Evolutionary conservation across 192 early-diverging fungal genomes (phyloP).

Genomic region (Coemansia guatemalensis): DNA sequence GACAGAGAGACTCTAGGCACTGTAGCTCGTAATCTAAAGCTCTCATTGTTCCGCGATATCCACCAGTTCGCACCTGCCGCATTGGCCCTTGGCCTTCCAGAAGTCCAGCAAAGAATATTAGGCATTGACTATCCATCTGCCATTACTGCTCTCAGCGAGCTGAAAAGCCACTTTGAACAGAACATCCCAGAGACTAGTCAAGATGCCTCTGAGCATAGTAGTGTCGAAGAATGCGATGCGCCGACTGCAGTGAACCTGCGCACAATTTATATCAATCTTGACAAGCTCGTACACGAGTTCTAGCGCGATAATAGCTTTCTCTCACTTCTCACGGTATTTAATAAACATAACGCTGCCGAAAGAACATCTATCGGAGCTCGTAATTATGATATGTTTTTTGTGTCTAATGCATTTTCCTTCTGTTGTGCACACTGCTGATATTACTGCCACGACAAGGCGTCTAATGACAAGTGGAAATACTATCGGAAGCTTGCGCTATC

Average conservation of each 20-base stretch:
- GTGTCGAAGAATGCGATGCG: slow-evolving; percentile 20
- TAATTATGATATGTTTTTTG: too few relatives aligned
- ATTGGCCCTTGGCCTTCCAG: slow-evolving; percentile 23
- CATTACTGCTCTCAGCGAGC: slow-evolving; percentile 24
- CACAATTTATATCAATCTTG: slow-evolving; percentile 27
- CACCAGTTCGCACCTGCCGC: slow-evolving; percentile 47
- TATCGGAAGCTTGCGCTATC: not conserved
- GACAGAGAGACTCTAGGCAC: slow-evolving; percentile 23
- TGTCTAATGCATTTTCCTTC: too few relatives aligned
- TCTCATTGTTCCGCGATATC: slow-evolving; percentile 46
- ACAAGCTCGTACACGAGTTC: slow-evolving; percentile 36
- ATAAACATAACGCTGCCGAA: not conserved
- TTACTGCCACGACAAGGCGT: not conserved
- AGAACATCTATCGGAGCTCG: not conserved
- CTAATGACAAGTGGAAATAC: slow-evolving; percentile 5
- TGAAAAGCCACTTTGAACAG: slow-evolving; percentile 20
- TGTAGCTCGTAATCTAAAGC: slow-evolving; percentile 23
- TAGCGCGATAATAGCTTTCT: not conserved
- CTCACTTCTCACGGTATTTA: not conserved
- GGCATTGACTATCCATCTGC: slow-evolving; percentile 24
- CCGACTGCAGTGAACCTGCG: slow-evolving; percentile 46
- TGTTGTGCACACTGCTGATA: too few relatives aligned
- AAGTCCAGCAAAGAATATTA: slow-evolving; percentile 26
- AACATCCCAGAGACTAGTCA: slow-evolving; percentile 6
- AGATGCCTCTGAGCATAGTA: not conserved